A percentile compares a stretch with the other conserved stretches of the same genome.
Evolutionary conservation across 257 asterid species (phyloP).

Genomic region (Petunia secreta): DNA sequence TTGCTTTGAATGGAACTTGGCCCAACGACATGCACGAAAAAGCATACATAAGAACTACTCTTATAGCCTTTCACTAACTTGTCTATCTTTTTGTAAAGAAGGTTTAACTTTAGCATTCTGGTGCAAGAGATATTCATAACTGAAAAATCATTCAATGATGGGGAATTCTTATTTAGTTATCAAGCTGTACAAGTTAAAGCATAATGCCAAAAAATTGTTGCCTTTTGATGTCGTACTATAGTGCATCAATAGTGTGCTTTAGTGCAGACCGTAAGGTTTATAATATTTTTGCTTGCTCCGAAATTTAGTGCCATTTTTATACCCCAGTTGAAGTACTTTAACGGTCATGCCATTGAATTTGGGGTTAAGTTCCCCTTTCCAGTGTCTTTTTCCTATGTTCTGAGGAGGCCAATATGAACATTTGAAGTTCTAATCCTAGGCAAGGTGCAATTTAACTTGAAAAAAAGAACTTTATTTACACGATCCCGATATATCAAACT

Average conservation of each 20-base stretch:
- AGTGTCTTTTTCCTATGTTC: too few species aligned
- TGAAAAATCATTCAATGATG: neutral
- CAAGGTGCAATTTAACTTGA: too few species aligned
- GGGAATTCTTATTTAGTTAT: neutral
- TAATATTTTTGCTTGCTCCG: neutral
- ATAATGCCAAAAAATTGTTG: neutral
- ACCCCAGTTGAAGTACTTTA: neutral
- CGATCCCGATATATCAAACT: too few species aligned
- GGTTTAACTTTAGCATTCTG: neutral
- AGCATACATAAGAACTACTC: neutral
- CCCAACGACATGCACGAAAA: neutral
- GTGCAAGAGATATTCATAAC: neutral
- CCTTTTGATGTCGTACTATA: neutral
- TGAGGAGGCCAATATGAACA: too few species aligned
- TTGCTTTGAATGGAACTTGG: neutral
- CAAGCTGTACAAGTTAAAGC: neutral
- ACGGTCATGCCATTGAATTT: neutral
- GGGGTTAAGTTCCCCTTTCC: too few species aligned
- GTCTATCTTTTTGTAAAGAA: neutral
- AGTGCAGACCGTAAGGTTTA: neutral
- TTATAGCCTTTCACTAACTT: neutral
- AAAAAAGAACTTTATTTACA: too few species aligned
- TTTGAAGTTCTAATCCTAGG: too few species aligned
- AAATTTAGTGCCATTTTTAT: neutral
- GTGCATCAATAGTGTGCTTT: neutral